Conservation (phyloP, 2,329 filamentous ascomycete species). For the Fusarium sp. region DNA sequence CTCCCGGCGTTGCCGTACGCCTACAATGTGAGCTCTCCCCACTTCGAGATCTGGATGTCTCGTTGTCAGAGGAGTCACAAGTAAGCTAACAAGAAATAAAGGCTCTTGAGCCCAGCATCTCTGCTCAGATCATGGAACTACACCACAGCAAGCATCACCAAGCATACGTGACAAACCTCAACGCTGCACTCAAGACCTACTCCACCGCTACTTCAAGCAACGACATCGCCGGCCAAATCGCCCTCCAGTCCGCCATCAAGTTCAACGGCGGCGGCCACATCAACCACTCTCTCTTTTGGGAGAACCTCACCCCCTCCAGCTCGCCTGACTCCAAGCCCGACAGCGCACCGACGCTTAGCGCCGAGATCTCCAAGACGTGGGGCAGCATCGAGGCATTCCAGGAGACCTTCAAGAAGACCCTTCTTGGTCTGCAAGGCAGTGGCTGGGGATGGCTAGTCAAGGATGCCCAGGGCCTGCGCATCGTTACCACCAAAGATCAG, state of each 20-base stretch:
- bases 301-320: constrained; percentile 76
- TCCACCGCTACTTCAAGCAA: constrained; percentile 65
- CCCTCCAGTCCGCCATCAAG: constrained; percentile 78
- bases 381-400: constrained; percentile 76
- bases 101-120: constrained; percentile 81
- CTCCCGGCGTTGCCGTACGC: constrained; percentile 76
- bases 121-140: constrained; percentile 82
- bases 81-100: constrained; percentile 49
- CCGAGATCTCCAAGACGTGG: constrained; percentile 74
- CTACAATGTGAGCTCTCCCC: constrained; percentile 70
- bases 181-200: constrained; percentile 73
- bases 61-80: too few relatives aligned
- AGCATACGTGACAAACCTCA: constrained; percentile 82
- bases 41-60: too few relatives aligned
- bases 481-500: constrained; percentile 88
- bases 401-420: constrained; percentile 71
- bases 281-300: constrained; percentile 95
- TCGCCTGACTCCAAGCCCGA: constrained; percentile 68
- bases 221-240: constrained; percentile 74
- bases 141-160: constrained; percentile 86
- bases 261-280: constrained; percentile 95
- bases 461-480: constrained; percentile 70
- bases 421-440: constrained; percentile 82
- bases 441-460: constrained; percentile 91
- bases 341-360: constrained; percentile 68